Evolutionary conservation across 352 stramenopile species (phyloP), one percentile per base, ranked within the genome.

Genomic region (Pythium pyrilobum): DNA sequence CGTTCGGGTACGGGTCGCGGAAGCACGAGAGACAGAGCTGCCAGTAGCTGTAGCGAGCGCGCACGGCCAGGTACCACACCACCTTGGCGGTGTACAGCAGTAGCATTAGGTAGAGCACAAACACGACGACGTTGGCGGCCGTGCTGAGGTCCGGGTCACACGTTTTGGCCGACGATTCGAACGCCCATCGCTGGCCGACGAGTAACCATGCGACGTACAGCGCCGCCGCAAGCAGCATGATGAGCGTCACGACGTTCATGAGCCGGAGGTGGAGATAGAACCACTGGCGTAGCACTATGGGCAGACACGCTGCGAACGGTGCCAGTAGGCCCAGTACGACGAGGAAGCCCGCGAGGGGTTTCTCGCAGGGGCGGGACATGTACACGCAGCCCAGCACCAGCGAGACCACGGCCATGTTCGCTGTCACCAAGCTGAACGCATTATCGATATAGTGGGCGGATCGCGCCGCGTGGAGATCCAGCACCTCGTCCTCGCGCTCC

Each of bases 191-290:
- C 39, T 73, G 66, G 0, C 59, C 69, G 1, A 75, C 15, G 13
- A 74, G 38, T 5, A 75, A 43, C 66, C 59, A 78, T n/a, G 52
- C 42, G 2, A 59, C 40, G 47, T 61, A 69, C n/a, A 71, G 13
- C 12, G 55, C 39, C 12, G 48, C 53, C 48, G 58, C 57, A 8
- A 36, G 24, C 28, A 74, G 43, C 0, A 77, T 37, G 0, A 20
- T 21, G 5, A 53, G 24, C 1, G 64, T 63, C 5, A 59, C 42
- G 5, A 58, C 25, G 45, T 67, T 67, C 13, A 47, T 64, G 2
- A 74, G 32, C 12, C 66, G 62, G 10, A 71, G 42, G 28, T 75
- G 59, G 32, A 78, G 56, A 27, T 78, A 75, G 39, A 78, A 55
- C 63, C 69, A 78, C 46, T 75, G 63, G 5, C 69, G 66, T 11